A percentile compares a stretch with the other conserved stretches of the same genome.
phyloP scores from a whole-genome alignment of 768 basidiomycete species.

The Lentinula sp. region DNA sequence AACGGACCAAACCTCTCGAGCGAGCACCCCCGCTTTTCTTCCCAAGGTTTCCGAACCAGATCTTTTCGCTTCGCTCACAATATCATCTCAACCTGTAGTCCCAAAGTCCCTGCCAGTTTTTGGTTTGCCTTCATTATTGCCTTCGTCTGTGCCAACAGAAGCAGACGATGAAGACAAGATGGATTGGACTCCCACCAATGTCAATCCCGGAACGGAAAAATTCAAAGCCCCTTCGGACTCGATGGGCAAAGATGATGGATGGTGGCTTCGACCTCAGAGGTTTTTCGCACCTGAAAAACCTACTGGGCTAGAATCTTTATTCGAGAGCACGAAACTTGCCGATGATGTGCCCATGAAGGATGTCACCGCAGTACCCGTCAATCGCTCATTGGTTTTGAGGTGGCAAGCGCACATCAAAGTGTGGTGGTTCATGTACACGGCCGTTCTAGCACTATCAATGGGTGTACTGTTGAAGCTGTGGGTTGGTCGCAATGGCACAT shows the following conservation, averaged over 20 bases:
- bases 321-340: slow-evolving; percentile 52
- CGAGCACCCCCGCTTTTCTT: slow-evolving; percentile 16
- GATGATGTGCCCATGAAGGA: slow-evolving; percentile 34
- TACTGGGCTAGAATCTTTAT: slow-evolving; percentile 68
- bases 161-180: slow-evolving; percentile 38
- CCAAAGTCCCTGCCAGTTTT: slow-evolving; percentile 47
- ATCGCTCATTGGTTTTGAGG: background rate
- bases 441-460: slow-evolving; percentile 22
- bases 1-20: slow-evolving; percentile 6
- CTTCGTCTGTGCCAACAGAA: slow-evolving; percentile 18
- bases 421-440: slow-evolving; percentile 30
- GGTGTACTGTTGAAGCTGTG: slow-evolving; percentile 21
- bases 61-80: slow-evolving; percentile 52
- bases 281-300: slow-evolving; percentile 78
- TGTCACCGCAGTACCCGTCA: background rate
- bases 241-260: slow-evolving; percentile 29
- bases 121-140: slow-evolving; percentile 58
- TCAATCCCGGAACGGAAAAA: slow-evolving; percentile 6
- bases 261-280: slow-evolving; percentile 62
- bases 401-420: slow-evolving; percentile 18
- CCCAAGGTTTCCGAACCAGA: slow-evolving; percentile 40
- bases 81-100: slow-evolving; percentile 61
- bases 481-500: background rate
- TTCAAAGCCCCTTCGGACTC: slow-evolving; percentile 7
- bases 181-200: slow-evolving; percentile 67